Conservation (phyloP, 805 yeast species). For the Teunomyces atbi region DNA sequence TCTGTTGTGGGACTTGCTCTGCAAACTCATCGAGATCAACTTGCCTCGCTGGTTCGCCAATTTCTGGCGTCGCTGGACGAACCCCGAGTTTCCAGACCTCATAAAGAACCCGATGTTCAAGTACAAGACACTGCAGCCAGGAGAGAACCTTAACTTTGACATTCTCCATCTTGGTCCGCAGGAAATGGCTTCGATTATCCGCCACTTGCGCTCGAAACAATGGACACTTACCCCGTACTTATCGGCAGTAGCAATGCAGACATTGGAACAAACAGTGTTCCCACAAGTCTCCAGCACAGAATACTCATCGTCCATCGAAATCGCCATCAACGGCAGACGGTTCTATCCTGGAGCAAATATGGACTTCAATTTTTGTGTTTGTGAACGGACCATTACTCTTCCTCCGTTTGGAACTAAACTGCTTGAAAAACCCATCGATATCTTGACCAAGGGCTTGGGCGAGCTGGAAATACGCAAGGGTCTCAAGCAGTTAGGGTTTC, state of each 20-base stretch:
- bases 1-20: neutral
- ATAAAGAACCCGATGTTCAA: neutral
- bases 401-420: neutral
- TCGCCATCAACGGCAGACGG: slow-evolving; percentile 15
- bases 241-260: slow-evolving; percentile 12
- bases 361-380: slow-evolving; percentile 3
- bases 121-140: neutral
- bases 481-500: slow-evolving; percentile 8
- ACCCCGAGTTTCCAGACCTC: neutral
- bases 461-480: neutral
- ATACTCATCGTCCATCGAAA: slow-evolving; percentile 4
- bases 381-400: neutral
- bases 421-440: neutral
- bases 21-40: neutral
- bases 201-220: slow-evolving; percentile 13
- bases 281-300: slow-evolving; percentile 3
- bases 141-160: neutral
- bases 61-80: neutral
- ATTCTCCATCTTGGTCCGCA: slow-evolving; percentile 5
- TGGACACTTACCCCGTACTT: slow-evolving; percentile 21
- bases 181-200: slow-evolving; percentile 10
- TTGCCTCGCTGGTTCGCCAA: neutral
- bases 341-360: slow-evolving; percentile 6
- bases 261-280: slow-evolving; percentile 17
- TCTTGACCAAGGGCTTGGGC: neutral